These are phyloP conservation scores for Cucumis sativus DNA, from an alignment of 306 rosid genomes.

Conservation along the genomic window DNA sequence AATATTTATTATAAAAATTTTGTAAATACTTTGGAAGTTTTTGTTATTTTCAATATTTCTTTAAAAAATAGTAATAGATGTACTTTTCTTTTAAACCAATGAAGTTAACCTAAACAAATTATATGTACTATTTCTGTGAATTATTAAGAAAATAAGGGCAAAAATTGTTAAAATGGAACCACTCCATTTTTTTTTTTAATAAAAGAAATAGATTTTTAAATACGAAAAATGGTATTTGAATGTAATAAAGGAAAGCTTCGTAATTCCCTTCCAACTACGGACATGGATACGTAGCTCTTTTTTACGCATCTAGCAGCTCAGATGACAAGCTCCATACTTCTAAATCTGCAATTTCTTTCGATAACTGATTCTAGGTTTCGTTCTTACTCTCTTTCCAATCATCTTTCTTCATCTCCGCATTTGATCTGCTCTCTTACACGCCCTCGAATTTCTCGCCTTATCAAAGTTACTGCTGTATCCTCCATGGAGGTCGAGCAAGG, in stretches of 20 bases:
- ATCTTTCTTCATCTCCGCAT: slow-evolving; percentile 8
- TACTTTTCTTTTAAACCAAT: too few species aligned
- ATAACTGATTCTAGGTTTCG: neutral
- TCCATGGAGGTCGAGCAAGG: slow-evolving; percentile 53
- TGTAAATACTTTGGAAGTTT: too few species aligned
- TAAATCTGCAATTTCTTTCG: slow-evolving; percentile 20
- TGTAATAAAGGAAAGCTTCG: neutral
- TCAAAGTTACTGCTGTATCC: slow-evolving; percentile 20
- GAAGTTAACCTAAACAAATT: too few species aligned
- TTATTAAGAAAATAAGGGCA: too few species aligned
- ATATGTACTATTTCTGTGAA: too few species aligned
- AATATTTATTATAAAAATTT: too few species aligned
- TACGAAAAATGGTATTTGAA: too few species aligned
- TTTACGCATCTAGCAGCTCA: neutral
- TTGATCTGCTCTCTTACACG: slow-evolving; percentile 13
- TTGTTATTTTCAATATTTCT: too few species aligned
- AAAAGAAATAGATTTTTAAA: too few species aligned
- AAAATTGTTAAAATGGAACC: too few species aligned
- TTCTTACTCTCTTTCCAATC: slow-evolving; percentile 2
- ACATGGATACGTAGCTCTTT: neutral
- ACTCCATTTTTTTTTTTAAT: too few species aligned
- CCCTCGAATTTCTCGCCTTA: slow-evolving; percentile 21
- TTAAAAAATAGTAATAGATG: too few species aligned
- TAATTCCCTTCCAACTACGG: neutral
- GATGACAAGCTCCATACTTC: slow-evolving; percentile 31